These are phyloP conservation scores for Hemileccinum rubropunctum DNA, from an alignment of 768 basidiomycete genomes.

Conservation along the genomic window DNA sequence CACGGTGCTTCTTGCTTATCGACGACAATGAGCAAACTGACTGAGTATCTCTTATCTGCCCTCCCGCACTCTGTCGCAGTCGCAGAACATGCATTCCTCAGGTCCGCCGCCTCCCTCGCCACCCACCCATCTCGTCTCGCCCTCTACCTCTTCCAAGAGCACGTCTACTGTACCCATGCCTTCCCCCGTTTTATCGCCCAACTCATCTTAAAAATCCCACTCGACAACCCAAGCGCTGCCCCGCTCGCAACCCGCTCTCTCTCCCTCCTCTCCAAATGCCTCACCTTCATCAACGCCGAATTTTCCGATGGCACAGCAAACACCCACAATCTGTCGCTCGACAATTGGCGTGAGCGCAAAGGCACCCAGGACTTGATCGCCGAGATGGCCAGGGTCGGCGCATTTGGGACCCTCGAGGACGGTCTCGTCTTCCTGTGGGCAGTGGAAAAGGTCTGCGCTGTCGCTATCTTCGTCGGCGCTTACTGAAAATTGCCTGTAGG, in stretches of 20 bases:
- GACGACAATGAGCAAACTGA: too few relatives aligned
- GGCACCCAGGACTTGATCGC: conserved; percentile 69
- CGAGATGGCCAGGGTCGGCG: conserved; percentile 58
- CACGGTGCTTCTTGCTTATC: conserved; percentile 6
- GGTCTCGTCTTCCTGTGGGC: conserved; percentile 74
- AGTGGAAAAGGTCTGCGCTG: conserved; percentile 61
- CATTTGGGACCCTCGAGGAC: conserved; percentile 49
- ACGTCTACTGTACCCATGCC: conserved; percentile 69
- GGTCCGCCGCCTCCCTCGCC: conserved; percentile 49
- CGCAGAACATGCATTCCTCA: conserved; percentile 58
- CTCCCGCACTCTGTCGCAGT: conserved; percentile 31
- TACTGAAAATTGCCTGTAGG: conserved; percentile 35
- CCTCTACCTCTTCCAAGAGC: conserved; percentile 69
- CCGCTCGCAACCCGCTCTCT: conserved; percentile 36
- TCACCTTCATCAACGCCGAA: conserved; percentile 57
- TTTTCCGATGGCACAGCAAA: conserved; percentile 58
- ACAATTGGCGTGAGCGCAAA: conserved; percentile 49
- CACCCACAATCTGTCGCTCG: conserved; percentile 44
- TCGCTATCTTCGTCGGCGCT: background rate
- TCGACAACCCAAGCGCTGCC: conserved; percentile 13
- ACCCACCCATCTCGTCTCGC: conserved; percentile 48
- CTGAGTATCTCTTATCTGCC: conserved; percentile 33
- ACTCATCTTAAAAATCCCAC: conserved; percentile 59
- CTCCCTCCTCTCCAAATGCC: conserved; percentile 46
- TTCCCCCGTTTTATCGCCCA: conserved; percentile 71